Conservation (phyloP, 805 yeast genomes). For the Komagataella mondaviorum region DNA sequence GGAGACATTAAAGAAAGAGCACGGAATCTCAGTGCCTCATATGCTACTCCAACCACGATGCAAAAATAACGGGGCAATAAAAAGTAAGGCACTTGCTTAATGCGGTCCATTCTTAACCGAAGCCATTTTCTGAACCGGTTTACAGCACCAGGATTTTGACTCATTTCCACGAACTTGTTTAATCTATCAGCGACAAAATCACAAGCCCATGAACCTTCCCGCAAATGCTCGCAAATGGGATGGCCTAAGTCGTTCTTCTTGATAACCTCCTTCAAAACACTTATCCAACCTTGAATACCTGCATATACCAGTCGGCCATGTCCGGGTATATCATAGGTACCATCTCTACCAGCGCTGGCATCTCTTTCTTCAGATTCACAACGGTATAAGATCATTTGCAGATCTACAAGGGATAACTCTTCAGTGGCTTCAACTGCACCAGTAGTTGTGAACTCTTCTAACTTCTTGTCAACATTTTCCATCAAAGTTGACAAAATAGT, state of each 20-base stretch:
- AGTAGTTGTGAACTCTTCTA: conserved; percentile 54
- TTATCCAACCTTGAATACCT: conserved; percentile 88
- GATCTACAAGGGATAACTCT: conserved; percentile 47
- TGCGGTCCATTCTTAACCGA: conserved; percentile 42
- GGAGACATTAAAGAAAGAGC: conserved; percentile 45
- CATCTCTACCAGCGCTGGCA: conserved; percentile 54
- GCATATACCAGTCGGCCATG: conserved; percentile 70
- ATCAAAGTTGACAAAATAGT: conserved; percentile 67
- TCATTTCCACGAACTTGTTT: conserved; percentile 27
- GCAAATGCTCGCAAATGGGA: conserved; percentile 66
- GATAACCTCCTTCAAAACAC: conserved; percentile 50
- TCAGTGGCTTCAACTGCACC: conserved; percentile 70
- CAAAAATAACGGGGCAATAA: conserved; percentile 83
- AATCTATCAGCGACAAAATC: conserved; percentile 60
- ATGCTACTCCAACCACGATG: conserved; percentile 66
- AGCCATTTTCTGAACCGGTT: conserved; percentile 58
- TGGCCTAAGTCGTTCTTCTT: conserved; percentile 68
- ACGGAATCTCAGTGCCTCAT: conserved; percentile 64
- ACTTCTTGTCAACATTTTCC: conserved; percentile 45
- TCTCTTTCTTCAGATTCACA: conserved; percentile 87
- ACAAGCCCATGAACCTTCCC: conserved; percentile 83
- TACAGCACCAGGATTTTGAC: conserved; percentile 8
- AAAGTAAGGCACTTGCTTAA: conserved; percentile 61
- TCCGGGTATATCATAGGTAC: conserved; percentile 63
- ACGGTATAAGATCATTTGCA: conserved; percentile 62